Conservation (phyloP, 768 basidiomycete genomes). For the Gyrodon lividus region DNA sequence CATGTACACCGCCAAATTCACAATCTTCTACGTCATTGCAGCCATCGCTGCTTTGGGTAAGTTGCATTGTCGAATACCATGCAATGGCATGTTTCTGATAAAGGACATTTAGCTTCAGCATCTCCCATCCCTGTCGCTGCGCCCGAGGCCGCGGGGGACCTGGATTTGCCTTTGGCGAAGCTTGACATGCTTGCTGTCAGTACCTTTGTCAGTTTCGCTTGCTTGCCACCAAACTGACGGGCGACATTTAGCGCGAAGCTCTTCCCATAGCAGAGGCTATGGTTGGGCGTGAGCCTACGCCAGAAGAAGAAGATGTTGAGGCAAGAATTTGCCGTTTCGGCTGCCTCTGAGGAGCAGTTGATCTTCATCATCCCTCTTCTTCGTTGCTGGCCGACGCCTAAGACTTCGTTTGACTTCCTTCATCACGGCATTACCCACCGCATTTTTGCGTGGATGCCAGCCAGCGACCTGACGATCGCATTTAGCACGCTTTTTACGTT, state of each 20-base stretch:
- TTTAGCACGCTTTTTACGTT: background rate
- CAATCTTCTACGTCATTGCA: slow-evolving; percentile 30
- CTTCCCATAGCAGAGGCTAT: slow-evolving; percentile 9
- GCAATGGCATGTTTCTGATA: background rate
- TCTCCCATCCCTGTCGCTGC: slow-evolving; percentile 26
- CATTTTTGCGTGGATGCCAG: background rate
- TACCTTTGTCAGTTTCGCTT: background rate
- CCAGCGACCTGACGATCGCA: slow-evolving; percentile 7
- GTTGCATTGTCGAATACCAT: background rate
- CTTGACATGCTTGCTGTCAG: slow-evolving; percentile 20
- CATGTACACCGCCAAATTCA: slow-evolving; percentile 28
- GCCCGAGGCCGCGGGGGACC: slow-evolving; percentile 4
- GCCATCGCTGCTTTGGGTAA: slow-evolving; percentile 25
- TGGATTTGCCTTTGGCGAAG: background rate
- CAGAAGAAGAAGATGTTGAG: slow-evolving; percentile 16
- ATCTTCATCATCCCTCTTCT: background rate
- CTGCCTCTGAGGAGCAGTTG: slow-evolving; percentile 11
- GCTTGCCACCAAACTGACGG: background rate
- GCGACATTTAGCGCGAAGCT: slow-evolving; percentile 7
- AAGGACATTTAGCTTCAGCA: slow-evolving; percentile 18
- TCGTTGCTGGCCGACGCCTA: background rate
- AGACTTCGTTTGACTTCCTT: background rate
- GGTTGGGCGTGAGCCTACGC: slow-evolving; percentile 11
- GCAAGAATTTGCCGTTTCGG: slow-evolving; percentile 12
- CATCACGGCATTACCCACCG: background rate